These are phyloP conservation scores for Aureobasidium subglaciale DNA, from an alignment of 2,329 filamentous ascomycete genomes.

Conservation along the genomic window DNA sequence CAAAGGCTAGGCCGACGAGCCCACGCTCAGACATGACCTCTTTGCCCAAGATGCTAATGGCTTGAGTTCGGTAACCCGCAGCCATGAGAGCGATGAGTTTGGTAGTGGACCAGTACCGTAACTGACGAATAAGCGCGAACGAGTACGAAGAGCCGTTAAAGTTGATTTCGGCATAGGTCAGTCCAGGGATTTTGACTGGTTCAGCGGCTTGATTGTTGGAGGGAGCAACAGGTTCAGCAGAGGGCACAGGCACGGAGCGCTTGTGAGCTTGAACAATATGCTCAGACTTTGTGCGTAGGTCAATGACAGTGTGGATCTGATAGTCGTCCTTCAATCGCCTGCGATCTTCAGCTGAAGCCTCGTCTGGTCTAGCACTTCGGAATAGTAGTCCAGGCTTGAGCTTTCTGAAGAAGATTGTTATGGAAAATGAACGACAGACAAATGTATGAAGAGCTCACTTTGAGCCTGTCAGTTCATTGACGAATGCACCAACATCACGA, in stretches of 20 bases:
- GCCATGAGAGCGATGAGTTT: slow-evolving; percentile 58
- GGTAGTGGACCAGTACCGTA: slow-evolving; percentile 60
- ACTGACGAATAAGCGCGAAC: slow-evolving; percentile 56
- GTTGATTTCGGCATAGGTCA: slow-evolving; percentile 60
- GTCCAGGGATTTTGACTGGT: slow-evolving; percentile 55
- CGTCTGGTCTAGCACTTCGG: slow-evolving; percentile 65
- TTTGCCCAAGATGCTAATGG: slow-evolving; percentile 60
- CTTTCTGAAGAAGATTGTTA: slow-evolving; percentile 26
- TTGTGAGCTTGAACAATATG: slow-evolving; percentile 62
- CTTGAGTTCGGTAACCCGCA: slow-evolving; percentile 60
- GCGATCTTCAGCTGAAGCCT: slow-evolving; percentile 62
- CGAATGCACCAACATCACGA: slow-evolving; percentile 63
- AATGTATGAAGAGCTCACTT: slow-evolving; percentile 37
- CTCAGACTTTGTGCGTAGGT: slow-evolving; percentile 73
- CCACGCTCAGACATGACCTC: slow-evolving; percentile 68
- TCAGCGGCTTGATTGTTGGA: slow-evolving; percentile 47
- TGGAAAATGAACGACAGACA: neutral
- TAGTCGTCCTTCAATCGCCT: slow-evolving; percentile 51
- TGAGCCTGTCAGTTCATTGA: slow-evolving; percentile 53
- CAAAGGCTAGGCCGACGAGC: slow-evolving; percentile 60
- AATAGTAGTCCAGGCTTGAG: slow-evolving; percentile 38
- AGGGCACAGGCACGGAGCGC: slow-evolving; percentile 42
- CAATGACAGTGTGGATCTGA: slow-evolving; percentile 65
- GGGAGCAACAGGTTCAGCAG: slow-evolving; percentile 38
- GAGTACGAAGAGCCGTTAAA: slow-evolving; percentile 69